Percentiles rank a stretch among this genome's conserved stretches.
Evolutionary conservation across 352 stramenopile genomes (phyloP).

Genomic region (Pythium rishiriense): DNA sequence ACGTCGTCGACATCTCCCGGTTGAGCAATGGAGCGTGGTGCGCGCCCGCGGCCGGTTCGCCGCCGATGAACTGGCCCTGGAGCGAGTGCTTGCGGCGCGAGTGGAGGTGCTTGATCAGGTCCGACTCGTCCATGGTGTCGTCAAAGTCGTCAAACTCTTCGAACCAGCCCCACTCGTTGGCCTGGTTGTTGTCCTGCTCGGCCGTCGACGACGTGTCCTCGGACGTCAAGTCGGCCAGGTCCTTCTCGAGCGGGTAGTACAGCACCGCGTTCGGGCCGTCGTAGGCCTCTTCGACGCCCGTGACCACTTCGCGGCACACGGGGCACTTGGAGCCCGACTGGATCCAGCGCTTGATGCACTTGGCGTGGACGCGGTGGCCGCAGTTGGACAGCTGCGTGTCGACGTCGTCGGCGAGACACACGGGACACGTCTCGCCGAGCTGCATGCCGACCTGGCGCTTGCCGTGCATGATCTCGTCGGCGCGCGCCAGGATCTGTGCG

Average conservation of each 20-base stretch:
- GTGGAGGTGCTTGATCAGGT: constrained; percentile 38
- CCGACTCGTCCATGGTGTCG: constrained; percentile 42
- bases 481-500: constrained; percentile 48
- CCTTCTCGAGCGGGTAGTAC: constrained; percentile 48
- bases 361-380: constrained; percentile 69
- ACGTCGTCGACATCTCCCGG: constrained; percentile 58
- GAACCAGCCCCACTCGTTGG: constrained; percentile 82
- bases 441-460: constrained; percentile 71
- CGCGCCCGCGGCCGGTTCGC: neutral
- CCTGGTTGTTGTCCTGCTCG: constrained; percentile 23
- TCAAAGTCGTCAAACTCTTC: constrained; percentile 77
- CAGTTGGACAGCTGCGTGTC: constrained; percentile 68
- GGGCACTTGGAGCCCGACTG: constrained; percentile 65
- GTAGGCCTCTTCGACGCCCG: constrained; percentile 56
- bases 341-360: constrained; percentile 80
- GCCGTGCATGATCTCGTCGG: constrained; percentile 61
- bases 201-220: constrained; percentile 44
- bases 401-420: constrained; percentile 73
- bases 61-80: constrained; percentile 19
- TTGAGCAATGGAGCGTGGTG: constrained; percentile 49
- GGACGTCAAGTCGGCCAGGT: constrained; percentile 43
- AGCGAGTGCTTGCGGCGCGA: constrained; percentile 31
- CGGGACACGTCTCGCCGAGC: constrained; percentile 60
- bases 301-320: constrained; percentile 63
- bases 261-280: constrained; percentile 32